A percentile compares a stretch with the other conserved stretches of the same genome.
These are phyloP conservation scores for Taiwanofungus camphoratus DNA, from an alignment of 1,284 basidiomycete species.

Conservation along the genomic window DNA sequence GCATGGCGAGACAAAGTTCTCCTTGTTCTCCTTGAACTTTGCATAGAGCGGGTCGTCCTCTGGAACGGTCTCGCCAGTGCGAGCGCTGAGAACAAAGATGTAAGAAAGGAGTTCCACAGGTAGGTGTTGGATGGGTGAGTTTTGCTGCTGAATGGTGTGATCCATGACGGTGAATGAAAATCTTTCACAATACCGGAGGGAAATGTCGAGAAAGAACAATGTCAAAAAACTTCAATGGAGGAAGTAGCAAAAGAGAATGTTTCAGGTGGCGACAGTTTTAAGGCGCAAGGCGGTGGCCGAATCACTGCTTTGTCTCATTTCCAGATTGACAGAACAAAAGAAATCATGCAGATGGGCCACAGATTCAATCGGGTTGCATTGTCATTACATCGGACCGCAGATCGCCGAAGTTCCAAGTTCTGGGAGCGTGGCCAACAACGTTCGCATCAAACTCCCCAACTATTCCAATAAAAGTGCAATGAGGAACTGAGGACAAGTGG, in stretches of 20 bases:
- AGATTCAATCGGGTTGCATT: constrained; percentile 16
- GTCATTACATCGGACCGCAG: too few species aligned
- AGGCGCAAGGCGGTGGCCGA: constrained; percentile 1
- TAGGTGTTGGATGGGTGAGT: constrained; percentile 23
- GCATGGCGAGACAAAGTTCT: constrained; percentile 30
- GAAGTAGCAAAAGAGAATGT: background rate
- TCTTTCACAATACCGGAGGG: too few species aligned
- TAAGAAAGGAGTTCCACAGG: constrained; percentile 48
- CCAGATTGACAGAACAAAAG: constrained; percentile 14
- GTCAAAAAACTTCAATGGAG: constrained; percentile 7
- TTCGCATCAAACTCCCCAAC: too few species aligned
- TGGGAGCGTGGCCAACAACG: too few species aligned
- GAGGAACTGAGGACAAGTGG: too few species aligned
- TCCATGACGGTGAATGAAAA: background rate
- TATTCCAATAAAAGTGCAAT: too few species aligned
- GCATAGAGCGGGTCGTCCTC: constrained; percentile 10
- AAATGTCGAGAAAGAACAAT: constrained; percentile 1
- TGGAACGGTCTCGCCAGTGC: constrained; percentile 14
- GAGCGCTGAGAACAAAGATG: constrained; percentile 39
- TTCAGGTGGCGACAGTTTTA: constrained; percentile 1
- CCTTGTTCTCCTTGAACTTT: constrained; percentile 16
- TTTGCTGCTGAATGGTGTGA: constrained; percentile 6
- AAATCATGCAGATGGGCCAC: constrained; percentile 4
- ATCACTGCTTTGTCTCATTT: constrained; percentile 12
- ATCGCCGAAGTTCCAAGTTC: too few species aligned